A percentile compares a stretch with the other conserved stretches of the same genome.
These are phyloP conservation scores for Pezicula radicicola DNA, from an alignment of 2,329 filamentous ascomycete genomes.

Conservation along the genomic window DNA sequence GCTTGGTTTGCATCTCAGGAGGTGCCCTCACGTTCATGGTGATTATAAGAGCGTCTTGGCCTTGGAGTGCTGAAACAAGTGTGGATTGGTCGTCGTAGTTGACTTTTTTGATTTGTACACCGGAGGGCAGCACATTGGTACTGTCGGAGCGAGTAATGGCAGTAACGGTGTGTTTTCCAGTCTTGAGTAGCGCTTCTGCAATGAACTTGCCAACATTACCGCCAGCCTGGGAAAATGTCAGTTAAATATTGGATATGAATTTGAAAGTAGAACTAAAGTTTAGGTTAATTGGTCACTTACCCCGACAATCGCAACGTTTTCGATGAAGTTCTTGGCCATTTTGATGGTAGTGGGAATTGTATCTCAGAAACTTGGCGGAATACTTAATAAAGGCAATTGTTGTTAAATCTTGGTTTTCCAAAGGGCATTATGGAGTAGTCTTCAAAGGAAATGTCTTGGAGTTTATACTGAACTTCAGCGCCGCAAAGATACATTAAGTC, in stretches of 20 bases:
- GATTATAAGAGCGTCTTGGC: slow-evolving; percentile 54
- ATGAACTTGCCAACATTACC: slow-evolving; percentile 38
- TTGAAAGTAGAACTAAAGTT: background rate
- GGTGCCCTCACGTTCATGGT: slow-evolving; percentile 43
- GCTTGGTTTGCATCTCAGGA: slow-evolving; percentile 40
- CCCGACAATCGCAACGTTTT: slow-evolving; percentile 42
- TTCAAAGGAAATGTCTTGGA: too few relatives aligned
- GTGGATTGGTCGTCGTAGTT: slow-evolving; percentile 41
- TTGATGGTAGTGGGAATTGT: too few relatives aligned
- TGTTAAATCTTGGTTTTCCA: too few relatives aligned
- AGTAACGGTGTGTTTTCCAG: slow-evolving; percentile 44
- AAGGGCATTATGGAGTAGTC: too few relatives aligned
- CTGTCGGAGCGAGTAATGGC: slow-evolving; percentile 44
- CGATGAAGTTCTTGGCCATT: slow-evolving; percentile 31
- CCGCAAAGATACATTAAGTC: too few relatives aligned
- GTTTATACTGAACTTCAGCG: too few relatives aligned
- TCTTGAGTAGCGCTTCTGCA: slow-evolving; percentile 20
- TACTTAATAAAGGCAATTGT: too few relatives aligned
- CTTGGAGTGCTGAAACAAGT: slow-evolving; percentile 46
- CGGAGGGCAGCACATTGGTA: slow-evolving; percentile 31
- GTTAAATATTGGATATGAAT: background rate
- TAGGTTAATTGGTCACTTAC: slow-evolving; percentile 29
- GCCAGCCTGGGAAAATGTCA: slow-evolving; percentile 31
- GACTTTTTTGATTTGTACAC: slow-evolving; percentile 39
- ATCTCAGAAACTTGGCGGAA: too few relatives aligned